A percentile compares a stretch with the other conserved stretches of the same genome.
These are phyloP conservation scores for Lipomyces yarrowii DNA, from an alignment of 1,139 yeast species.

Conservation along the genomic window DNA sequence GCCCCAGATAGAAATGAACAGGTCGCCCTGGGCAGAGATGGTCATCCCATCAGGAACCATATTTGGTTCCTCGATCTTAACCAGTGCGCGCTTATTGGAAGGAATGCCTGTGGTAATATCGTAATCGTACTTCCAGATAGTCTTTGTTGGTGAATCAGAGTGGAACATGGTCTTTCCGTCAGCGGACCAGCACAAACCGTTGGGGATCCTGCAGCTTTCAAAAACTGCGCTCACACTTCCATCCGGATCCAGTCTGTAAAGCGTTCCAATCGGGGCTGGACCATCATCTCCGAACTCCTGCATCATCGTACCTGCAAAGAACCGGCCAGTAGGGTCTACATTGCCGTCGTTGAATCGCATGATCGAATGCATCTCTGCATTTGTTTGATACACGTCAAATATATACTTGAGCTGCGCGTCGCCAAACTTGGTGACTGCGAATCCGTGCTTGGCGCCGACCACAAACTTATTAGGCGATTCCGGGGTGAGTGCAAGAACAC, in stretches of 20 bases:
- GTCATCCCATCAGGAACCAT: conserved; percentile 83
- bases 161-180: conserved; percentile 59
- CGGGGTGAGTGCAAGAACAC: conserved; percentile 41
- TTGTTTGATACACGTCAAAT: conserved; percentile 21
- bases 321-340: conserved; percentile 33
- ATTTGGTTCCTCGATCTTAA: conserved; percentile 48
- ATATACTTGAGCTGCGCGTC: conserved; percentile 18
- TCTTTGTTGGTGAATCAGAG: conserved; percentile 68
- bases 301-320: conserved; percentile 34
- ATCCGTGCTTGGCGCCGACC: conserved; percentile 40
- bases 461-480: conserved; percentile 38
- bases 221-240: conserved; percentile 41
- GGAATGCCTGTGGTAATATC: conserved; percentile 49
- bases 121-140: conserved; percentile 65
- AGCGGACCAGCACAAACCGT: conserved; percentile 75
- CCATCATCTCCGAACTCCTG: conserved; percentile 7
- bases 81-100: conserved; percentile 49
- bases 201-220: conserved; percentile 56
- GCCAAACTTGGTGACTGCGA: conserved; percentile 34
- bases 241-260: conserved; percentile 41
- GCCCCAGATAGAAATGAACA: conserved; percentile 73
- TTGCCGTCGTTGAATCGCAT: conserved; percentile 34
- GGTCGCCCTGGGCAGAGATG: conserved; percentile 59
- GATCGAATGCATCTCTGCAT: conserved; percentile 9
- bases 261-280: conserved; percentile 39